Base-by-base conservation (phyloP, 192 early-diverging fungal genomes). In the Paraglomus brasilianum region DNA sequence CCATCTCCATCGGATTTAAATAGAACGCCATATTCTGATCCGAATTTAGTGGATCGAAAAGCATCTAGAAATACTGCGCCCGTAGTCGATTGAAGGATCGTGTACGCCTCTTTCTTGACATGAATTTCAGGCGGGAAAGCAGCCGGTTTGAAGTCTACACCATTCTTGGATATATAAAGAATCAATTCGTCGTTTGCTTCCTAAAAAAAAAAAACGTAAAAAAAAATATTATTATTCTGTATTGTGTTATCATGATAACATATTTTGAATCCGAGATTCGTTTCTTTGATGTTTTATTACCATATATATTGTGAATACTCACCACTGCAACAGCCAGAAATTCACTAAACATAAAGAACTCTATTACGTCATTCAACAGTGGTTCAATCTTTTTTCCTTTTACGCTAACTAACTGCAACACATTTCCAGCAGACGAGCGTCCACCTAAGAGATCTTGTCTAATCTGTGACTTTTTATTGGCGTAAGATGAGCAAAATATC, bases 1-100 rank as follows among this genome's bases (percentile, higher is more conserved):
- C 93, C 94, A 55, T 95, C 87, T 50, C 81, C 82, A 77, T 95
- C 94, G 53, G 93, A 95, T 66, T 92, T 94, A 81, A 95, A 95
- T 13, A 99, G 79, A 4, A 75, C 75, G 9, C 94, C 94, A 71
- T 81, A 83, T 64, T 92, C 89, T 15, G 56, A 64, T 13, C 77
- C 80, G 14, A 17, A 36, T 5, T 49, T 69, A 39, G 74, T 72
- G 13, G 86, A 86, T 46, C 82, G 81, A 51, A 91, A 85, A 14
- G 92, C 86, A 67, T 96, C 91, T 8, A 99, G 62, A 19, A 98
- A 81, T 8, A 96, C 75, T 13, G 84, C 77, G 36, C 89, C 91
- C 0, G 91, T 93, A 21, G 85, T 84, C 5, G 92, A 91, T 64
- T 93, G 92, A 45, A 99, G 67, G 11, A 98, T 81, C 7, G 94